These are phyloP conservation scores for Bretziella fagacearum DNA, from an alignment of 2,329 filamentous ascomycete genomes.

Conservation along the genomic window DNA sequence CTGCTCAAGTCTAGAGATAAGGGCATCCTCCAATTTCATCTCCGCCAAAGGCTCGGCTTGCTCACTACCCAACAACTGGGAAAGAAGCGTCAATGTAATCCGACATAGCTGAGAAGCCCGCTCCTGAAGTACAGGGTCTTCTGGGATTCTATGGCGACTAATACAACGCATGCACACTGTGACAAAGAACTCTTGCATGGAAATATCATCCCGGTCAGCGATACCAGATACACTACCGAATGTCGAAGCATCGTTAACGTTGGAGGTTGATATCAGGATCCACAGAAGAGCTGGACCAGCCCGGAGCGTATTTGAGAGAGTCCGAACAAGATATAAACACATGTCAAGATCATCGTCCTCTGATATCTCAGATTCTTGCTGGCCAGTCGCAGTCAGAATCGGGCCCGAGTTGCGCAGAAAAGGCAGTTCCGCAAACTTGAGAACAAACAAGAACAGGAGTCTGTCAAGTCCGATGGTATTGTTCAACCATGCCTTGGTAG, in stretches of 20 bases:
- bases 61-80: conserved; percentile 49
- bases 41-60: conserved; percentile 40
- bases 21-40: conserved; percentile 50
- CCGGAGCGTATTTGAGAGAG: conserved; percentile 54
- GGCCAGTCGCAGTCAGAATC: conserved; percentile 4
- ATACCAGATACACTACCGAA: conserved; percentile 27
- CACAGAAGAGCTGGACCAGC: conserved; percentile 54
- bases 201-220: conserved; percentile 35
- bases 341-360: conserved; percentile 55
- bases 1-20: conserved; percentile 51
- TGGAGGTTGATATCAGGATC: conserved; percentile 49
- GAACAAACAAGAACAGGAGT: conserved; percentile 42
- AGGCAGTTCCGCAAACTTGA: conserved; percentile 37
- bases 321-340: conserved; percentile 61
- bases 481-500: conserved; percentile 66
- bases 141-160: conserved; percentile 25
- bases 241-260: conserved; percentile 30
- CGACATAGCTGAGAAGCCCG: conserved; percentile 52
- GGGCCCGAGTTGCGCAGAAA: conserved; percentile 27
- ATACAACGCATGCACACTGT: conserved; percentile 49
- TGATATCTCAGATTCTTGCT: conserved; percentile 20
- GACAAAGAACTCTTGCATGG: conserved; percentile 51
- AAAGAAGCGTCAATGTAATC: conserved; percentile 50
- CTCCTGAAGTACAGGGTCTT: conserved; percentile 22
- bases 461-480: conserved; percentile 46